Base-by-base conservation (phyloP, 1,284 basidiomycete species). In the Stygiomarasmius scandens region DNA sequence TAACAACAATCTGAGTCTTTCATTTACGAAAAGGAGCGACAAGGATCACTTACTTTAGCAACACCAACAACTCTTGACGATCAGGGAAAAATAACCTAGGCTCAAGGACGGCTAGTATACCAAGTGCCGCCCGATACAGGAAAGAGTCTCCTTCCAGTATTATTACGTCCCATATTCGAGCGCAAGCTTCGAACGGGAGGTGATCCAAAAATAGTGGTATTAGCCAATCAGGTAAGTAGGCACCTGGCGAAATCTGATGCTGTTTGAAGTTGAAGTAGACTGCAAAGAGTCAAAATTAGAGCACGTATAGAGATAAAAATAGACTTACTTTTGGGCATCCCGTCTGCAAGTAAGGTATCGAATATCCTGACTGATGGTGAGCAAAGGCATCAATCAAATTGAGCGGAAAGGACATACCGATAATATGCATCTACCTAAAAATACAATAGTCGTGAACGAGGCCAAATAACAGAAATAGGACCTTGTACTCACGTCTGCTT, bases 211-310 rank as follows among this genome's bases (percentile, higher is more conserved):
- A 95, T 19, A 96, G 72, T 0, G 93, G 87, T 48, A 90, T 72
- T 47, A 98, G 72, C 90, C 94, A 97, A 60, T 86, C 84, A 1
- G 81, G 83, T 16, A 95, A 77, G 74, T 94, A 95, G 16, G 85
- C 79, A 0, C 84, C 76, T 1, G 93, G 92, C 1, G 92, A 88
- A 64, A 95, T 84, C 61, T 93, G 90, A 69, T 93, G 90, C 67
- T 95, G 92, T 70, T 96, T 95, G 76, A 96, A 96, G 75, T 96
- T 96, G 74, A 95, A 95, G 72, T 93, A 96, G 64, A 95, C 93
- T 93, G 52, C 10, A 52, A 45, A 22, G 1, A 25, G n/a, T n/a
- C n/a, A n/a, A n/a, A n/a, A n/a, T n/a, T n/a, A n/a, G n/a, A n/a
- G n/a, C n/a, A n/a, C n/a, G n/a, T n/a, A n/a, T n/a, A n/a, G n/a